Evolutionary conservation across 129 eudicot genomes (phyloP).

Genomic region (Smallanthus sonchifolius): DNA sequence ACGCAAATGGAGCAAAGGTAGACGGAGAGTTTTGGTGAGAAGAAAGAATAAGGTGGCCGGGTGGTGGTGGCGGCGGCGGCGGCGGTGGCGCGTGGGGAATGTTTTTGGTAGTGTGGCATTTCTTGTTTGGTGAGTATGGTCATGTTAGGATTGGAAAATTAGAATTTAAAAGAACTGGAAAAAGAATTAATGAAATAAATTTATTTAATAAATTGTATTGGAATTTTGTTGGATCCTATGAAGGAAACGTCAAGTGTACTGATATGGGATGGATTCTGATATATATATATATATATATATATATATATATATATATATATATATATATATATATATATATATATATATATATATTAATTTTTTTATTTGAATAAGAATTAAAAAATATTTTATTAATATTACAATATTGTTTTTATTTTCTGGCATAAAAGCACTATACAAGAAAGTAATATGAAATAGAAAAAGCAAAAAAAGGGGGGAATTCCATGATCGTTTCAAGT

Average conservation of each 20-base stretch:
- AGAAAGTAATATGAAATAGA: not conserved
- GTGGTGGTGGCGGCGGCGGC: constrained; percentile 1
- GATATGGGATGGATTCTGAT: not conserved
- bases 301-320: too few species aligned
- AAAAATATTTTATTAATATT: too few species aligned
- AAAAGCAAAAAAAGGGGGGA: not conserved
- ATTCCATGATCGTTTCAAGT: constrained; percentile 14
- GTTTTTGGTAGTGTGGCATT: constrained; percentile 30
- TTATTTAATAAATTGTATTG: not conserved
- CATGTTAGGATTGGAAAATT: constrained; percentile 12
- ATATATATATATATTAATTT: too few species aligned
- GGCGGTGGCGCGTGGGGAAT: constrained; percentile 19
- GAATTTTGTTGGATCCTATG: constrained; percentile 5
- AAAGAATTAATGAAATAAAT: constrained; percentile 5
- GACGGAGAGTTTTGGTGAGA: constrained; percentile 53
- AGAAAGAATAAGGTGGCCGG: constrained; percentile 15
- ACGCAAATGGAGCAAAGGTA: constrained; percentile 43
- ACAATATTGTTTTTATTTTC: not conserved
- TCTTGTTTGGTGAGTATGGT: constrained; percentile 8
- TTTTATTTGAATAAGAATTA: too few species aligned
- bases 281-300: too few species aligned
- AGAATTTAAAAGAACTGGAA: constrained; percentile 5
- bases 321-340: too few species aligned
- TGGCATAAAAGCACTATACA: constrained; percentile 14
- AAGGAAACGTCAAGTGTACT: not conserved